Evolutionary conservation across 2,329 filamentous ascomycete species (phyloP).

Genomic region (Aspergillus bombycis): DNA sequence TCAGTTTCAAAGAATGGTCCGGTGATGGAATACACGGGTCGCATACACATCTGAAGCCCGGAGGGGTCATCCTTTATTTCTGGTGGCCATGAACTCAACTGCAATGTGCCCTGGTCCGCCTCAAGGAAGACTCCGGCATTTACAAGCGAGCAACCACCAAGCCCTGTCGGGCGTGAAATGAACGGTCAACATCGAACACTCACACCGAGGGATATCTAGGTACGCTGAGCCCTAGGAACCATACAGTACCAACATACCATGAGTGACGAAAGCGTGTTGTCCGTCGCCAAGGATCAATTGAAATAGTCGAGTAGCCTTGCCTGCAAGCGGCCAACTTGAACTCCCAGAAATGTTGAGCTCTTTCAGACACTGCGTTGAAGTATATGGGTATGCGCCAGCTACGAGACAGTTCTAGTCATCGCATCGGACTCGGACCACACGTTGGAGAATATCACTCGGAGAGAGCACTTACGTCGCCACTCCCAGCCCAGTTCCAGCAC

Average conservation of each 20-base stretch:
- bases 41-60: not conserved
- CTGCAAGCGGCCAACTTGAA: not conserved
- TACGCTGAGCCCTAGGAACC: not conserved
- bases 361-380: not conserved
- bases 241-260: not conserved
- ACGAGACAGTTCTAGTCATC: not conserved
- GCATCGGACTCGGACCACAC: too few species aligned
- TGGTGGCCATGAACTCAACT: not conserved
- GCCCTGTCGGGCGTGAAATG: not conserved
- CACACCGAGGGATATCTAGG: too few species aligned
- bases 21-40: not conserved
- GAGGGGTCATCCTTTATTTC: not conserved
- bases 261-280: not conserved
- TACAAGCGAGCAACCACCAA: not conserved
- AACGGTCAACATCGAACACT: not conserved
- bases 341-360: not conserved
- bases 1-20: not conserved
- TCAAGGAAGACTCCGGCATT: not conserved
- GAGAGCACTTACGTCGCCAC: conserved; percentile 57
- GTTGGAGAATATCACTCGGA: not conserved
- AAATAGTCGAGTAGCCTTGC: not conserved
- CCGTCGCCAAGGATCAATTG: not conserved
- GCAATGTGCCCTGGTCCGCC: not conserved
- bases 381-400: not conserved
- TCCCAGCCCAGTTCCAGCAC: conserved; percentile 68